Base-by-base conservation (phyloP, 2,329 filamentous ascomycete genomes). In the Trichoderma harzianum region DNA sequence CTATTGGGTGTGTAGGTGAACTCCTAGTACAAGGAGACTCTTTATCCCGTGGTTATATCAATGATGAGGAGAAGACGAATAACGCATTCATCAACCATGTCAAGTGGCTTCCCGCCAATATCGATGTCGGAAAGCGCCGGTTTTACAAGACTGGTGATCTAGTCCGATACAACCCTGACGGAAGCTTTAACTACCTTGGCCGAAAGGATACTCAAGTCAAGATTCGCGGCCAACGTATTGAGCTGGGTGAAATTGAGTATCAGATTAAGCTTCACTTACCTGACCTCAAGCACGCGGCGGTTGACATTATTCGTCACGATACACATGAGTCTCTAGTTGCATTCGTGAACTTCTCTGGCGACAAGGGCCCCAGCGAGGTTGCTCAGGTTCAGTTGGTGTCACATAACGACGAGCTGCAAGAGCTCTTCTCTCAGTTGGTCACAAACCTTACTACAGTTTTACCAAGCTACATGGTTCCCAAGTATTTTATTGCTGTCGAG, bases 181-280 rank as follows among this genome's bases (percentile, higher is more conserved):
- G 82, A 2, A 75, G 76, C 21, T 75, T 86, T 5, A 73, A 81
- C 0, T 85, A 83, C 64, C 75, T 86, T 57, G 86, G 86, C 53
- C 81, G 87, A 24, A 87, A 86, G 74, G 87, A 89, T 73, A 83
- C 82, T 0, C 87, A 89, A 76, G 83, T 89, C 58, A 89, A 90
- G 77, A 77, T 89, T 11, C 82, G 84, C 24, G 89, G 89, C 24
- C 88, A 84, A 71, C 78, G 86, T 69, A 80, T 87, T 58, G 89
- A 86, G 78, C 79, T 86, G 8, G 73, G 61, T 11, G 75, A 76
- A 36, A 72, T 76, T 21, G 76, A 77, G 26, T 60, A 70, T 10
- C 58, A 75, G 5, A 58, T 74, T 32, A 73, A 67, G 57, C 18
- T 34, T 39, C 43, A 39, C 5, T 18, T 30, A 28, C 5, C n/a